Base-by-base conservation (phyloP, 2,329 filamentous ascomycete species). In the Curvularia eragrostidis region DNA sequence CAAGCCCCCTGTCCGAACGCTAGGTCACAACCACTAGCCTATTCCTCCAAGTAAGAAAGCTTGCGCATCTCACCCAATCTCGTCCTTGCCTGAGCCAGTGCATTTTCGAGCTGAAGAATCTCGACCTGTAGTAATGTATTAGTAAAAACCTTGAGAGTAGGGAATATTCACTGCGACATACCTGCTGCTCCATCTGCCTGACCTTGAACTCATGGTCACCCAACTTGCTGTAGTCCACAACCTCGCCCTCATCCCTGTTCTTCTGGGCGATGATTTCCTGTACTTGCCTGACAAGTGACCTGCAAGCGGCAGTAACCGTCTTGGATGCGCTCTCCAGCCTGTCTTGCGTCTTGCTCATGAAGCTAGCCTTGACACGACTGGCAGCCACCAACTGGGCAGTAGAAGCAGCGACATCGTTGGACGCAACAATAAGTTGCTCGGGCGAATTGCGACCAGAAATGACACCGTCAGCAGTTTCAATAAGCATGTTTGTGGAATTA, bases 131-230 rank as follows among this genome's bases (percentile, higher is more conserved):
- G 1, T 3, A 21, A 13, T 4, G 2, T 5, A 41, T 75, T 67
- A 72, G 63, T 42, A 57, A 34, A 7, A 6, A 9, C 12, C 18
- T 38, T 6, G 36, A 42, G 3, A 48, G 5, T 32, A 15, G 23
- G 8, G 26, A 34, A n/a, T 15, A 24, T 26, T 36, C 26, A 26
- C 54, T 13, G 48, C n/a, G 32, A 84, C 85, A 70, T 84, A 97
- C 93, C 91, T 99, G 95, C 76, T 99, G 95, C 81, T 99, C 95
- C 95, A 99, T 99, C 81, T 99, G 93, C 69, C 90, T 86, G 50
- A 97, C 93, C 85, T 99, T 99, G 84, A 99, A 98, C 81, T 99
- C 95, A 78, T 97, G 94, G 30, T 90, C 88, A 61, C 91, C 93
- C 46, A 99, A 82, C 80, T 93, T 91, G 42, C 85, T 83, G 78